Percentiles rank a stretch among this genome's conserved stretches.
Conservation (phyloP, 2,329 filamentous ascomycete species). For the Cladobotryum protrusum region DNA sequence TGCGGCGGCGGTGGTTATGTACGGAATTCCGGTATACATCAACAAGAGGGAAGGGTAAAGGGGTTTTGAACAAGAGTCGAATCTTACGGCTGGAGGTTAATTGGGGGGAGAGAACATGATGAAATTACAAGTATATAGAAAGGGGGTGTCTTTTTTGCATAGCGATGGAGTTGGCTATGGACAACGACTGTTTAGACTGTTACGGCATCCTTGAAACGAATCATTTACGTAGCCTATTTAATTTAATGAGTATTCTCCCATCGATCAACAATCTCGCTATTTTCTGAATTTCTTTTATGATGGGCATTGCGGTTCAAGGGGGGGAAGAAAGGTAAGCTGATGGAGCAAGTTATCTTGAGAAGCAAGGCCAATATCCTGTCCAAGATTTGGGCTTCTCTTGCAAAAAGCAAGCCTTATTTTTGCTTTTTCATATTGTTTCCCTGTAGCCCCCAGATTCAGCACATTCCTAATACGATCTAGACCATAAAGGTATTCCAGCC, state of each 20-base stretch:
- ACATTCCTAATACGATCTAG: too few relatives aligned
- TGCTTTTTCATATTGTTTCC: too few relatives aligned
- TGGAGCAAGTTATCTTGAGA: too few relatives aligned
- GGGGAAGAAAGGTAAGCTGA: too few relatives aligned
- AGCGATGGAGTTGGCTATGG: not conserved
- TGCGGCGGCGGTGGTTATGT: slow-evolving; percentile 87
- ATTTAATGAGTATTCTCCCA: not conserved
- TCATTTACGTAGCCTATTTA: not conserved
- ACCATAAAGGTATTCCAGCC: too few relatives aligned
- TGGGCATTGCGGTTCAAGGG: too few relatives aligned
- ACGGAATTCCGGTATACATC: slow-evolving; percentile 89
- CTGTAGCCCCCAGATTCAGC: too few relatives aligned
- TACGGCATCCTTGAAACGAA: not conserved
- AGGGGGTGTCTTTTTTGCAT: not conserved
- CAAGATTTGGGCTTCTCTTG: too few relatives aligned
- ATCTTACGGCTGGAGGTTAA: not conserved
- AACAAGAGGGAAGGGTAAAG: slow-evolving; percentile 18
- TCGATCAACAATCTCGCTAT: too few relatives aligned
- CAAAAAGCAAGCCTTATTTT: too few relatives aligned
- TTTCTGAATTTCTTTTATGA: too few relatives aligned
- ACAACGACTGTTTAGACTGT: not conserved
- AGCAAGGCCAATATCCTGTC: too few relatives aligned
- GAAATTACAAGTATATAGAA: not conserved
- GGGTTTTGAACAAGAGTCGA: not conserved
- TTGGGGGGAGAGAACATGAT: not conserved